Conservation (phyloP, 306 rosid species). For the Fagus sylvatica region DNA sequence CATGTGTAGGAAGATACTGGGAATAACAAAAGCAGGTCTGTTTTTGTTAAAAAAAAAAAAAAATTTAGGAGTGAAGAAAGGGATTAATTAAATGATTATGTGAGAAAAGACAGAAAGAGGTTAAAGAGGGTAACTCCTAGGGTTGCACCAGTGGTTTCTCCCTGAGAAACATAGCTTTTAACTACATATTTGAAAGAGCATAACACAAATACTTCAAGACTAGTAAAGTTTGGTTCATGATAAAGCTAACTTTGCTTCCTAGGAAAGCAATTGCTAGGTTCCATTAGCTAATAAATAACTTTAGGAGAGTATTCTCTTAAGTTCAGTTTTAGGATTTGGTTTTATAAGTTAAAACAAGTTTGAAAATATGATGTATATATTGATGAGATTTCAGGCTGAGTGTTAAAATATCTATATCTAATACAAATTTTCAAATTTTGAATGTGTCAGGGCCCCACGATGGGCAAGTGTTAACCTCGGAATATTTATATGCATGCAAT, state of each 20-base stretch:
- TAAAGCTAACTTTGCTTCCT: not conserved
- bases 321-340: not conserved
- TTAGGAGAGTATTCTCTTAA: not conserved
- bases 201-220: too few relatives aligned
- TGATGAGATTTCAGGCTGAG: not conserved
- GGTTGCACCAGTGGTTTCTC: not conserved
- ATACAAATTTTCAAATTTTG: not conserved
- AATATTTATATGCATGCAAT: slow-evolving; percentile 89
- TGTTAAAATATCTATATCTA: too few relatives aligned
- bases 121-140: not conserved
- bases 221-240: not conserved
- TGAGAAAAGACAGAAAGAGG: not conserved
- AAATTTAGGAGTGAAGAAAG: not conserved
- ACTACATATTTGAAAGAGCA: not conserved
- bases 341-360: not conserved
- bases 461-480: slow-evolving; percentile 99
- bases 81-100: not conserved
- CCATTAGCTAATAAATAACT: not conserved
- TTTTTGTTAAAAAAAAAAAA: not conserved
- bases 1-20: not conserved
- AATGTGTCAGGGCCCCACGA: slow-evolving; percentile 79
- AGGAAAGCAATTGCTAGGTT: not conserved
- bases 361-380: not conserved
- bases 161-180: not conserved
- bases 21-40: not conserved